Base-by-base conservation (phyloP, 371 early-diverging fungal species). In the Gilbertella persicaria region DNA sequence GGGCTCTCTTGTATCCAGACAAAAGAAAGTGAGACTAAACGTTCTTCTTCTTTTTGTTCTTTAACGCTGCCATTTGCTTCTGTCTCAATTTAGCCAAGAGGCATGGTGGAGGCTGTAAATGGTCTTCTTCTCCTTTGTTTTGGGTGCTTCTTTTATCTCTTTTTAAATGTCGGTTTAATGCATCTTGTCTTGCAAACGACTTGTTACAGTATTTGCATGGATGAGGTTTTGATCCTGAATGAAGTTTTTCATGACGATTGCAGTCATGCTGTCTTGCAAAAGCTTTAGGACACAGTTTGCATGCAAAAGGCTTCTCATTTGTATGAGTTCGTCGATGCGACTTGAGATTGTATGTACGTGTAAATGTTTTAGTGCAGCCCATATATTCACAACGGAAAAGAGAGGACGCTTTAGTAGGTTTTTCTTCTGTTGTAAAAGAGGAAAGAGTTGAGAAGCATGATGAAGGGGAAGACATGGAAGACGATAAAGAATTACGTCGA, bases 291-390 rank as follows among this genome's bases (percentile, higher is more conserved):
- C 90, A 91, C n/a, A 62, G 60, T 16, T 49, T 30, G 39, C 89
- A 88, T 55, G 74, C 78, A 71, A 80, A 88, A 1, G 89, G 89
- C 29, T 83, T 82, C 48, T 87, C 89, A 26, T 83, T 84, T 17
- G 88, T 86, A 55, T 89, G 91, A 7, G 77, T 87, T n/a, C 86
- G 75, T 56, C 80, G 78, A 54, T 92, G 92, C 1, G 91, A 88
- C 55, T 87, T 89, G 9, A 94, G 71, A 53, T 93, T 91, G 29
- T 90, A 89, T 6, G 86, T 82, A 45, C 90, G 90, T 19, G 89
- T 84, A 51, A 92, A 92, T 8, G 84, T 73, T 65, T 88, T 88
- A 39, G 64, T 73, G 60, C 93, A 93, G 21, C 73, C 84, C 12
- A 79, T 78, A 38, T 58, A 62, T 23, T 62, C 52, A 29, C 67